Conservation (phyloP, 2,329 filamentous ascomycete genomes). For the Ascochyta fabae region DNA sequence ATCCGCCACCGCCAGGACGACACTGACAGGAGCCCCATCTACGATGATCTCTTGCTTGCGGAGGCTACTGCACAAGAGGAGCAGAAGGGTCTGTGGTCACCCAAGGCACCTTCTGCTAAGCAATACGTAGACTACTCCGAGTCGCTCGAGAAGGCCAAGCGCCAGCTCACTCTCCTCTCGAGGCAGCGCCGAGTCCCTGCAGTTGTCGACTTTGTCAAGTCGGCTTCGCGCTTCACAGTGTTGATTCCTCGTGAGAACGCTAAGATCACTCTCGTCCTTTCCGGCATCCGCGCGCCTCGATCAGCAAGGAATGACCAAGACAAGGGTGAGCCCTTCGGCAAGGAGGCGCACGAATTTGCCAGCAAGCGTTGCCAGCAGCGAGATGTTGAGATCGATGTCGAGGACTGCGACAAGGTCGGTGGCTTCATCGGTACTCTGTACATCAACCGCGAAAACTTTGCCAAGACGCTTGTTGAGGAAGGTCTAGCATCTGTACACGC, state of each 20-base stretch:
- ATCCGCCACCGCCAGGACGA: conserved; percentile 96
- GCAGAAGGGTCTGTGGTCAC: conserved; percentile 93
- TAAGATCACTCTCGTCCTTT: conserved; percentile 93
- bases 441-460: conserved; percentile 93
- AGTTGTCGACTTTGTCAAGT: conserved; percentile 96
- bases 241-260: conserved; percentile 90
- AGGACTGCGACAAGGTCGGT: conserved; percentile 94
- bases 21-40: conserved; percentile 90
- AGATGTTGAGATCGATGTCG: conserved; percentile 93
- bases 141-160: conserved; percentile 91
- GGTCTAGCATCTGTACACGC: conserved; percentile 90
- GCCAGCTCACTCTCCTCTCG: conserved; percentile 85
- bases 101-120: conserved; percentile 83
- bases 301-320: conserved; percentile 83
- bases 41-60: conserved; percentile 83
- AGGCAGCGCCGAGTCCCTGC: conserved; percentile 92
- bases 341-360: conserved; percentile 92
- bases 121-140: conserved; percentile 91
- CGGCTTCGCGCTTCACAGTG: conserved; percentile 92
- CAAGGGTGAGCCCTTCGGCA: conserved; percentile 88
- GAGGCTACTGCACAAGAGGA: conserved; percentile 84
- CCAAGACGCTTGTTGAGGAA: conserved; percentile 91
- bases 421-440: conserved; percentile 96
- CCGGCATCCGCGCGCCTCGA: conserved; percentile 87
- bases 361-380: conserved; percentile 89